Conservation (phyloP, 2,329 filamentous ascomycete genomes). For the Elsinoe batatas region DNA sequence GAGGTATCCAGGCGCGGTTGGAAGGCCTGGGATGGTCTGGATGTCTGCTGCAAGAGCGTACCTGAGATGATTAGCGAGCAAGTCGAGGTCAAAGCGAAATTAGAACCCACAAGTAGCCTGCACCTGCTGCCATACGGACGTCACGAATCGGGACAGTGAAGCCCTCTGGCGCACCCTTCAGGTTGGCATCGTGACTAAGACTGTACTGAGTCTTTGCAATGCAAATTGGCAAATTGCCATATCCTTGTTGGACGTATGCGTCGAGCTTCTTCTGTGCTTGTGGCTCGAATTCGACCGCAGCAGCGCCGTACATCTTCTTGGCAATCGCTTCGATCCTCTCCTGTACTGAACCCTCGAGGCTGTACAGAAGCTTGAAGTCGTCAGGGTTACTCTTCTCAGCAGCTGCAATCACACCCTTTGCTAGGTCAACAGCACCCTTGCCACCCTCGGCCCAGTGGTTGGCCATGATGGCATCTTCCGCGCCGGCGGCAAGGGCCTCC, state of each 20-base stretch:
- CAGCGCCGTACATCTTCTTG: slow-evolving; percentile 88
- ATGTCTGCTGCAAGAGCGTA: slow-evolving; percentile 95
- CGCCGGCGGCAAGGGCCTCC: slow-evolving; percentile 82
- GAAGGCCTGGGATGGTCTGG: slow-evolving; percentile 92
- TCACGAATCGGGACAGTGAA: slow-evolving; percentile 94
- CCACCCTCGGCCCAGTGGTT: slow-evolving; percentile 98
- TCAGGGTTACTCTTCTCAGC: slow-evolving; percentile 65
- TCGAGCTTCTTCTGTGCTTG: slow-evolving; percentile 94
- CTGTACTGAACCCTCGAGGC: slow-evolving; percentile 66
- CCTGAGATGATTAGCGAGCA: slow-evolving; percentile 31
- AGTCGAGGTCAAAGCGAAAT: neutral
- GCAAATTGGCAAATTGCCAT: slow-evolving; percentile 87
- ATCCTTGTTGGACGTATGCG: slow-evolving; percentile 85
- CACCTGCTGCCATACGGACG: slow-evolving; percentile 86
- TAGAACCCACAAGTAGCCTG: slow-evolving; percentile 66
- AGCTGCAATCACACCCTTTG: slow-evolving; percentile 74
- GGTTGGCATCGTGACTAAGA: slow-evolving; percentile 78
- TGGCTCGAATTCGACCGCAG: slow-evolving; percentile 82
- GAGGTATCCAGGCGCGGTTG: slow-evolving; percentile 88
- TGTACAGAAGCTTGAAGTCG: slow-evolving; percentile 80
- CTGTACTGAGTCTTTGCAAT: slow-evolving; percentile 98
- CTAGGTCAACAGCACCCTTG: slow-evolving; percentile 78
- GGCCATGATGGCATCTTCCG: slow-evolving; percentile 83
- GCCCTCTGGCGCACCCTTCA: slow-evolving; percentile 90
- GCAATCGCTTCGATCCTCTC: slow-evolving; percentile 86